These are phyloP conservation scores for Escovopsis sp. DNA, from an alignment of 2,329 filamentous ascomycete species.

Conservation along the genomic window DNA sequence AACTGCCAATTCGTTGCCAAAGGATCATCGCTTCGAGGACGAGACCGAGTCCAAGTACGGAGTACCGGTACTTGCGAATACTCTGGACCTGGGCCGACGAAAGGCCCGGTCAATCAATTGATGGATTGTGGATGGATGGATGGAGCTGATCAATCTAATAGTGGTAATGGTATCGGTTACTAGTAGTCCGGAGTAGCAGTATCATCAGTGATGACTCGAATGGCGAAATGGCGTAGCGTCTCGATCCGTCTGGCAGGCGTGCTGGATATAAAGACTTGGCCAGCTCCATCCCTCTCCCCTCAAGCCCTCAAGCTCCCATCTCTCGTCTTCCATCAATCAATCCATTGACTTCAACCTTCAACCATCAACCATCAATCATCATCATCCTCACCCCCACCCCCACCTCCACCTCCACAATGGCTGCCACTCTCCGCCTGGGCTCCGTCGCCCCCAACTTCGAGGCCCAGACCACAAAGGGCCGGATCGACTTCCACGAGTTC, in stretches of 20 bases:
- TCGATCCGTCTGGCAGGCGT: background rate
- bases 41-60: no score
- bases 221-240: no score
- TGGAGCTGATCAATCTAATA: no score
- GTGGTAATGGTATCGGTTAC: no score
- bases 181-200: no score
- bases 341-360: background rate
- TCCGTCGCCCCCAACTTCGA: conserved; percentile 65
- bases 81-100: no score
- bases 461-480: conserved; percentile 63
- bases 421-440: conserved; percentile 44
- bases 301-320: background rate
- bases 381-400: conserved; percentile 1
- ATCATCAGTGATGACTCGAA: no score
- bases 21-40: no score
- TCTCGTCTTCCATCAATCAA: background rate
- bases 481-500: conserved; percentile 73
- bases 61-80: no score
- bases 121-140: background rate
- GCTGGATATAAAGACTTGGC: background rate
- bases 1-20: no score
- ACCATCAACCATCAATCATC: background rate
- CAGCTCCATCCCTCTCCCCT: background rate
- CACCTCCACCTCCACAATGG: conserved; percentile 15
- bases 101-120: background rate